Conservation (phyloP, 371 early-diverging fungal genomes). For the Mortierella sp. region DNA sequence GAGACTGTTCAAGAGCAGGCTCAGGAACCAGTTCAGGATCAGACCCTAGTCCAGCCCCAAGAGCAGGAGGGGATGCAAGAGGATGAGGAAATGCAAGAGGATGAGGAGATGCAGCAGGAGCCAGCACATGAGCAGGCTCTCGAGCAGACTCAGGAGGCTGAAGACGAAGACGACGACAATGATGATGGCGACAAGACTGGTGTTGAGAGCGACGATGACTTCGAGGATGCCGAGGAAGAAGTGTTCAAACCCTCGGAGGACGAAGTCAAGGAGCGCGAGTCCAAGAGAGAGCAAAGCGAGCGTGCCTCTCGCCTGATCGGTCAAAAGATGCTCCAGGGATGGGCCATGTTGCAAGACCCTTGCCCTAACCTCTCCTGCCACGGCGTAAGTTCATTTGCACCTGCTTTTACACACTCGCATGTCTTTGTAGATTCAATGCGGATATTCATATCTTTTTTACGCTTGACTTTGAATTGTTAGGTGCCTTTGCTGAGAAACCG, state of each 20-base stretch:
- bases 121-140: neutral
- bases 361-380: slow-evolving; percentile 73
- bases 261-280: slow-evolving; percentile 46
- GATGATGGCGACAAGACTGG: slow-evolving; percentile 35
- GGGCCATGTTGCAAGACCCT: slow-evolving; percentile 79
- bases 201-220: slow-evolving; percentile 49
- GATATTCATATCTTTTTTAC: neutral
- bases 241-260: slow-evolving; percentile 40
- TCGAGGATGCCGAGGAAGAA: slow-evolving; percentile 56
- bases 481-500: slow-evolving; percentile 74
- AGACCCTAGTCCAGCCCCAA: neutral
- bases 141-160: slow-evolving; percentile 22
- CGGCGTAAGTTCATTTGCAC: slow-evolving; percentile 61
- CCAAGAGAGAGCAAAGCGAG: slow-evolving; percentile 70
- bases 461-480: slow-evolving; percentile 42
- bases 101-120: neutral
- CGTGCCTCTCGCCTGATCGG: slow-evolving; percentile 76
- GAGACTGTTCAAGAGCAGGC: slow-evolving; percentile 3
- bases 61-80: slow-evolving; percentile 1
- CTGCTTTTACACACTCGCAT: neutral
- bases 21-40: neutral
- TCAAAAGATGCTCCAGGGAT: slow-evolving; percentile 77
- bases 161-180: slow-evolving; percentile 4
- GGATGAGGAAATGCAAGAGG: neutral
- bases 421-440: neutral